Conservation (phyloP, 257 asterid species). For the Oldenlandia corymbosa region DNA sequence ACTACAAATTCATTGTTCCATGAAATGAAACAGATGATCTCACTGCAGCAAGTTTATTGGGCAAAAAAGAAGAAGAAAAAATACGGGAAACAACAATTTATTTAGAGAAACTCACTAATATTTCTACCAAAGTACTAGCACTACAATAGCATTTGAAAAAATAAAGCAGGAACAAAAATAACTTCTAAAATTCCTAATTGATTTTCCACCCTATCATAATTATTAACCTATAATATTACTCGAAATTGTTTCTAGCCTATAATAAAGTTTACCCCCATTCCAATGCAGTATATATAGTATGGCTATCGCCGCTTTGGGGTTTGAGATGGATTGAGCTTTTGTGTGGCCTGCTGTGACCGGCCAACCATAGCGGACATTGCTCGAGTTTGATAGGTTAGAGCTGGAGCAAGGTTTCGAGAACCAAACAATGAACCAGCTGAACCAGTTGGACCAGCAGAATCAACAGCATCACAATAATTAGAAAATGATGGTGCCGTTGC, state of each 20-base stretch:
- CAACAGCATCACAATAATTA: too few relatives aligned
- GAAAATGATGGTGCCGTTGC: too few relatives aligned
- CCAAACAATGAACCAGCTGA: constrained; percentile 76
- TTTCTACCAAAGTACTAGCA: too few relatives aligned
- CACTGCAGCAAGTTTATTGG: too few relatives aligned
- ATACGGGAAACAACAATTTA: too few relatives aligned
- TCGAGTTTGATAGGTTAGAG: constrained; percentile 93
- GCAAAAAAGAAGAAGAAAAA: constrained; percentile 20
- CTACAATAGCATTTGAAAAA: constrained; percentile 15
- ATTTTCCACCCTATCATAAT: constrained; percentile 3
- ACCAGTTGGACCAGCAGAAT: too few relatives aligned
- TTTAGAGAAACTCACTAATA: too few relatives aligned
- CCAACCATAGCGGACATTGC: constrained; percentile 91
- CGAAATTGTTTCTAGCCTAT: constrained; percentile 12
- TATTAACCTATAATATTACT: constrained; percentile 19
- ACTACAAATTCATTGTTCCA: too few relatives aligned
- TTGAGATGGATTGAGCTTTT: constrained; percentile 52
- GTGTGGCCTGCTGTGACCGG: constrained; percentile 81
- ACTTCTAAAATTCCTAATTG: constrained; percentile 5
- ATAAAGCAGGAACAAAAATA: constrained; percentile 13
- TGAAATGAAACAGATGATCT: too few relatives aligned
- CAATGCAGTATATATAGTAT: background rate
- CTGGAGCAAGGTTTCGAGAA: constrained; percentile 65
- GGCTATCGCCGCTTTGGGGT: constrained; percentile 22
- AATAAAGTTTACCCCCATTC: constrained; percentile 9